Base-by-base conservation (phyloP, 305 asterid species). In the Fraxinus velutina region DNA sequence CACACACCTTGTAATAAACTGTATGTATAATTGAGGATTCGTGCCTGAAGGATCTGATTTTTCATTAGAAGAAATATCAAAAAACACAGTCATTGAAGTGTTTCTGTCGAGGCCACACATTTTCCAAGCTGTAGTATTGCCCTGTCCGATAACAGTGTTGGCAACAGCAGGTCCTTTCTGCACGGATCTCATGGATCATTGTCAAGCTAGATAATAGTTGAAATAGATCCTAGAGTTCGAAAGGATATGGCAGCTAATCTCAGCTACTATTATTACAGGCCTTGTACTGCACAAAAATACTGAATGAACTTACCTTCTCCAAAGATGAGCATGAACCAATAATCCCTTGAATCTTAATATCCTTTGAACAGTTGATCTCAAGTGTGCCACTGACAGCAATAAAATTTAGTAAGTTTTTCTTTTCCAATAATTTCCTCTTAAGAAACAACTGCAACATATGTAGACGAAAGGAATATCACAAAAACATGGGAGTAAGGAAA, bases 151-250 rank as follows among this genome's bases (percentile, higher is more conserved):
- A 81, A 87, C 92, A 44, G 97, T 88, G 92, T 73, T 92, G 52
- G 98, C 89, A 85, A 94, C 97, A 80, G 97, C 88, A 82, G 98
- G 95, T 78, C 98, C 99, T 93, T 96, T 96, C 99, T 96, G 98
- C 90, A 88, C 79, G 75, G 86, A 79, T 81, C 79, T 33, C 80
- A 83, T 73, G 79, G 30, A 85, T 85, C 80, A 87, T 77, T 78
- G 86, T 78, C 80, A 88, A 84, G 71, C 82, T 42, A 21, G 10
- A 83, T 83, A 84, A 36, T 73, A 70, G 73, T n/a, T 39, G 70
- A 85, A 60, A 60, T 62, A n/a, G 34, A 73, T 68, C 71, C 32
- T 32, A 79, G 62, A 52, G 22, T 77, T 57, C 3, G 79, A 50
- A 55, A 19, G 36, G 33, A 83, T 82, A 71, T 29, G 4, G 78